Evolutionary conservation across 371 early-diverging fungal species (phyloP).

Genomic region (Mucor sp.): DNA sequence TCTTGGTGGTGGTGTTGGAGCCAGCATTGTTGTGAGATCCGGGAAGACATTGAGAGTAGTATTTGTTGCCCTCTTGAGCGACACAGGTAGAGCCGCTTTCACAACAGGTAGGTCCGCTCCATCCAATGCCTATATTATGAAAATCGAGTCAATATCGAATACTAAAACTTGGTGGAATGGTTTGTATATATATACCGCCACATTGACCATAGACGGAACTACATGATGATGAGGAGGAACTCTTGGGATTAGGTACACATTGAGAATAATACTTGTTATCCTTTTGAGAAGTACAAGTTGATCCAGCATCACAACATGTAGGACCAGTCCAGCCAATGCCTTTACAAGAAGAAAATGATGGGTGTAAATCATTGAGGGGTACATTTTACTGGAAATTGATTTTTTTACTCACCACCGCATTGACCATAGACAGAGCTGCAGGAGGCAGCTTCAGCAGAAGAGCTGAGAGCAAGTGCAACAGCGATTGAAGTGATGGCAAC

Average conservation of each 20-base stretch:
- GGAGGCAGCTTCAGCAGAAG: conserved; percentile 14
- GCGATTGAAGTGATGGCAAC: conserved; percentile 3
- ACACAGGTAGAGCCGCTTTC: conserved; percentile 37
- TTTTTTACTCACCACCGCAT: conserved; percentile 32
- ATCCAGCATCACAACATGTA: conserved; percentile 42
- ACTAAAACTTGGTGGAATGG: not conserved
- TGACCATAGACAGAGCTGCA: conserved; percentile 30
- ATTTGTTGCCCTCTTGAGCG: conserved; percentile 18
- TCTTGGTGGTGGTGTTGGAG: not conserved
- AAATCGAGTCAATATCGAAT: not conserved
- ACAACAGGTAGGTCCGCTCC: conserved; percentile 42
- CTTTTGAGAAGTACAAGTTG: conserved; percentile 26
- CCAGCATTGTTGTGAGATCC: not conserved
- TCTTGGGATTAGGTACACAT: conserved; percentile 25
- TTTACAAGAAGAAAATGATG: conserved; percentile 1
- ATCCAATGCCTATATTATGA: conserved; percentile 22
- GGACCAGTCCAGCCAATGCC: conserved; percentile 37
- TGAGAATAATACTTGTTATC: conserved; percentile 36
- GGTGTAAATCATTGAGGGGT: not conserved
- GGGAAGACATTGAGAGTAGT: conserved; percentile 43
- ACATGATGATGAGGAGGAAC: not conserved
- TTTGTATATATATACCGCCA: not conserved
- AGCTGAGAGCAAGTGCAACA: conserved; percentile 5
- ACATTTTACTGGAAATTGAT: not conserved
- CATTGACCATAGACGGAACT: conserved; percentile 6